Evolutionary conservation across 768 basidiomycete genomes (phyloP), one percentile per base, ranked within the genome.

Genomic region (Amanita rubescens): DNA sequence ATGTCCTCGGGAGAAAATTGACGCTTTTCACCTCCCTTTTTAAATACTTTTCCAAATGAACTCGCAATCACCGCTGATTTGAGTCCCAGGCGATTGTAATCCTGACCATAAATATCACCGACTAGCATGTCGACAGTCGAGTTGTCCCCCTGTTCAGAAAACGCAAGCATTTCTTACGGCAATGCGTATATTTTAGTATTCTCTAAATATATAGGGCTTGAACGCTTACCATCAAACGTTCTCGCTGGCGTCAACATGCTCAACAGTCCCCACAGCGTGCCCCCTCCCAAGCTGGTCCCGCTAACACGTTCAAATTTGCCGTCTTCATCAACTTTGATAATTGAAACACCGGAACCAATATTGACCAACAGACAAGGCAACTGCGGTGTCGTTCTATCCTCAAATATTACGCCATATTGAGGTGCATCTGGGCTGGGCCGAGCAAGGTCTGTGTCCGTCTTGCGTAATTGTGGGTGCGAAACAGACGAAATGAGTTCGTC

Each of bases 1-100:
- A 99, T 94, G 64, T 99, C 96, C 70, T 97, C 92, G 3, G 93
- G 80, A 19, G 78, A 82, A 69, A 95, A 96, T 46, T 73, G 80
- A 60, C 77, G 76, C 71, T 87, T 93, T 69, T 83, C 76, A 48
- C 82, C 82, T 11, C 84, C 82, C 71, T 94, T 91, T 67, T 87
- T 87, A 74, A 99, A 98, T 35, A 99, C 96, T 64, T 98, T 99
- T 12, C 96, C 96, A 69, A 99, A 98, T 20, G 93, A 91, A 58
- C 93, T 95, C 10, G 96, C 96, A 63, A 99, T 99, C 74, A 89
- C 96, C 7, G 91, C 94, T 33, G 94, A 96, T 70, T 98, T 98
- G 52, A 99, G 81, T 15, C 96, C 96, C 33, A 99, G 82, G 57
- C 88, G 87, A 67, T 81, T 84, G 72, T 97, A 97, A 71, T 97